phyloP scores from a whole-genome alignment of 805 yeast species.

The Hanseniaspora taiwanica region DNA sequence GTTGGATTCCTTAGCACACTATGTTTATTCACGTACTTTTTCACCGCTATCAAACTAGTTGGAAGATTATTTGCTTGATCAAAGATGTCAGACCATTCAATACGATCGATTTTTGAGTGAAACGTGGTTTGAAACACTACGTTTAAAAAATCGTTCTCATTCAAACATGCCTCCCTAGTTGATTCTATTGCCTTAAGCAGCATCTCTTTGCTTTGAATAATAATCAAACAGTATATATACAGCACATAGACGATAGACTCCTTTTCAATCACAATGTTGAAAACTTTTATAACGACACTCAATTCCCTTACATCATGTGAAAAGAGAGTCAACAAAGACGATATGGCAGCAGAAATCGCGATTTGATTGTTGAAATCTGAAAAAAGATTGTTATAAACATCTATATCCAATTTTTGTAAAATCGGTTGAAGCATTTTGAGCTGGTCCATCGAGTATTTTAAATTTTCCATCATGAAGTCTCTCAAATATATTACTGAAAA shows the following conservation, averaged over 20 bases:
- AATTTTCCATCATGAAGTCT: constrained; percentile 70
- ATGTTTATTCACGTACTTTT: constrained; percentile 12
- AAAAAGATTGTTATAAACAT: constrained; percentile 23
- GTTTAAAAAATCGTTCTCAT: constrained; percentile 22
- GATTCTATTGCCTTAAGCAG: constrained; percentile 24
- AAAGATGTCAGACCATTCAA: constrained; percentile 15
- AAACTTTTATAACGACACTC: constrained; percentile 28
- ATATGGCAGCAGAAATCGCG: constrained; percentile 55
- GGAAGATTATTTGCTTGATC: constrained; percentile 5
- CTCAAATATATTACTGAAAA: constrained; percentile 53
- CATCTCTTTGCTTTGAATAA: constrained; percentile 32
- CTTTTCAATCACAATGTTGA: constrained; percentile 55
- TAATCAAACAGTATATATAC: constrained; percentile 47
- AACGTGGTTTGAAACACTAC: constrained; percentile 31
- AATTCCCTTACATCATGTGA: constrained; percentile 47
- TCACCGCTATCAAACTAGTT: constrained; percentile 4
- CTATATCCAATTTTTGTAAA: constrained; percentile 34
- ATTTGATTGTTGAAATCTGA: constrained; percentile 24
- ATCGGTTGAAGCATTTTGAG: constrained; percentile 53
- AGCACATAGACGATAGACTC: constrained; percentile 41
- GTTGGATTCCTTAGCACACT: too few relatives aligned
- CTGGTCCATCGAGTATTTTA: constrained; percentile 55
- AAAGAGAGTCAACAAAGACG: constrained; percentile 65
- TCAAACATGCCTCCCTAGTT: constrained; percentile 16
- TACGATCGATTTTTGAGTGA: constrained; percentile 15